Base-by-base conservation (phyloP, 2,329 filamentous ascomycete genomes). In the Diaporthe australafricana region DNA sequence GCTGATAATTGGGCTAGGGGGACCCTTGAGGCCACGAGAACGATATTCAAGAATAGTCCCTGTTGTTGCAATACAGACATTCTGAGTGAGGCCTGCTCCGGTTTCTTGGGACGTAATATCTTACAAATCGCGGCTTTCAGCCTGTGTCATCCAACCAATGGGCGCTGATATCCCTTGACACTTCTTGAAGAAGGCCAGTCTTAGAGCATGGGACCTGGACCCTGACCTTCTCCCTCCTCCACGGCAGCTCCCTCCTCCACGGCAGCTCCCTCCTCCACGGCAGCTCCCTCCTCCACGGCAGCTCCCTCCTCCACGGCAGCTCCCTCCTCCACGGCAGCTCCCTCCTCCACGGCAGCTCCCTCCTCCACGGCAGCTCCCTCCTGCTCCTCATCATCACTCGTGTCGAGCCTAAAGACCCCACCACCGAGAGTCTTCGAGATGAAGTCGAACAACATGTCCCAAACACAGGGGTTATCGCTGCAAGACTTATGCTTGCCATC, bases 311-410 rank as follows among this genome's bases (percentile, higher is more conserved):
- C 53, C 55, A 40, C 12, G n/a, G 56, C 38, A 16, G 16, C 56
- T 60, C 42, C 57, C 32, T 48, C 57, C 22, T 63, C n/a, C n/a
- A n/a, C n/a, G n/a, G n/a, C 5, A 35, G 32, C 32, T 20, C 27
- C n/a, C 17, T 38, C 42, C 55, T 42, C 53, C 55, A 40, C 12
- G n/a, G 56, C 5, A 35, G 32, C 32, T 20, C 27, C n/a, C 17
- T 38, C 42, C 55, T 42, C 53, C 55, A 40, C 12, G n/a, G 56
- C 38, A 16, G 16, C 56, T 60, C 42, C 57, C 32, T 48, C 57
- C 22, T 63, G 25, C 25, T 47, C 56, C 5, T 62, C n/a, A 6
- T 25, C 30, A 9, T 45, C 38, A 1, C 22, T 60, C n/a, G 25
- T 17, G 20, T 25, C 35, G 7, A 9, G 20, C 3, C 16, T 25